Conservation (phyloP, 768 basidiomycete genomes). For the Suillus americanus region DNA sequence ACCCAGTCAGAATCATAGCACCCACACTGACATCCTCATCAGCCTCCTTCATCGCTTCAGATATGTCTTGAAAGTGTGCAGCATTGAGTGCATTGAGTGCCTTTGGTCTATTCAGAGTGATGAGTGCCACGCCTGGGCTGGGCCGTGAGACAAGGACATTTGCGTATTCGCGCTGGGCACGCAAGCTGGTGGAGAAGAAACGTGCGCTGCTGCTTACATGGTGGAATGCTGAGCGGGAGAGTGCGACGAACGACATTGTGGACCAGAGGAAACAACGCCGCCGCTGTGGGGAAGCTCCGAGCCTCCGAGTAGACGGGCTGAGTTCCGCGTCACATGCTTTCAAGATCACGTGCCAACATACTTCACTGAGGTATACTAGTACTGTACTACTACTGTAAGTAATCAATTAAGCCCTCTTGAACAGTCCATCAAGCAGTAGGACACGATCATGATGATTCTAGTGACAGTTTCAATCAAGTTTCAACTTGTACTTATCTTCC, state of each 20-base stretch:
- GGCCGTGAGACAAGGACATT: conserved; percentile 71
- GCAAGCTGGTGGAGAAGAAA: conserved; percentile 29
- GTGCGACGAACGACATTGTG: conserved; percentile 19
- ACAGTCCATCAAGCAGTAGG: background rate
- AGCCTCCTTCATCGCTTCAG: conserved; percentile 67
- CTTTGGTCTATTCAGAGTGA: conserved; percentile 88
- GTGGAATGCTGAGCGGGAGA: conserved; percentile 10
- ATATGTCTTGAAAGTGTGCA: conserved; percentile 80
- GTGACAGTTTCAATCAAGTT: background rate
- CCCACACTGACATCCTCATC: conserved; percentile 72
- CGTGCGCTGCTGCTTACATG: conserved; percentile 12
- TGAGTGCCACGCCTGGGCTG: conserved; percentile 67
- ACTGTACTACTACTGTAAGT: too few species aligned
- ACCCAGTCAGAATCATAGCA: conserved; percentile 91
- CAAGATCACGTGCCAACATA: too few species aligned
- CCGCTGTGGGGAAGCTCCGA: background rate
- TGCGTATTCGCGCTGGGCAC: conserved; percentile 43
- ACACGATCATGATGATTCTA: background rate
- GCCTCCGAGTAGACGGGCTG: background rate
- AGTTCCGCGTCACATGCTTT: background rate
- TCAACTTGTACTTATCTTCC: background rate
- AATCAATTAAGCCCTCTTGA: too few species aligned
- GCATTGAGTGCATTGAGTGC: conserved; percentile 85
- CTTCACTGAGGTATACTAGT: too few species aligned
- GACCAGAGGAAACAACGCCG: background rate